A percentile compares a stretch with the other conserved stretches of the same genome.
Conservation (phyloP, 305 asterid genomes). For the Plantago coronopus region DNA sequence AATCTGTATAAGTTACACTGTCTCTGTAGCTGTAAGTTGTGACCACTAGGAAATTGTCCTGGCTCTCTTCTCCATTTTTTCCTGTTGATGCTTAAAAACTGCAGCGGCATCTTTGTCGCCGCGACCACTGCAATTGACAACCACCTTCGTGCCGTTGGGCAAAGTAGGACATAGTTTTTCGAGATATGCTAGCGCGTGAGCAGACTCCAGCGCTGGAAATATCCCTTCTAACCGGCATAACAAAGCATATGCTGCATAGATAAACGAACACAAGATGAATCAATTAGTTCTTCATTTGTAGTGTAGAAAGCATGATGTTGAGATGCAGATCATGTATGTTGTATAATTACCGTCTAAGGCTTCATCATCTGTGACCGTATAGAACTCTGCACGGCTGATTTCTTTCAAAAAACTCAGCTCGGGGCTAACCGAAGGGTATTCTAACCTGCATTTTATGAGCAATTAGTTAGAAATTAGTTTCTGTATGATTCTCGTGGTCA, state of each 20-base stretch:
- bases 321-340: not conserved
- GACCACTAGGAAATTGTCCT: no score
- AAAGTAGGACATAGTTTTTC: conserved; percentile 48
- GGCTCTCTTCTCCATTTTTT: no score
- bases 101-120: conserved; percentile 60
- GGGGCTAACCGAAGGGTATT: conserved; percentile 78
- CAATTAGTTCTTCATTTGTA: not conserved
- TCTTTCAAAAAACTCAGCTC: conserved; percentile 77
- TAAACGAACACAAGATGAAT: not conserved
- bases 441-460: conserved; percentile 39
- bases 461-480: not conserved
- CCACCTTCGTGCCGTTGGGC: conserved; percentile 48
- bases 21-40: no score
- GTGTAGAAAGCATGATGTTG: not conserved
- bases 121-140: conserved; percentile 63
- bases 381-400: conserved; percentile 57
- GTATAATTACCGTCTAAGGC: conserved; percentile 51
- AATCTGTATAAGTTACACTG: not conserved
- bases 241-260: conserved; percentile 44
- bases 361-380: conserved; percentile 53
- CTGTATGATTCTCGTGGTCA: no score
- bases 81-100: conserved; percentile 29
- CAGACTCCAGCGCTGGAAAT: conserved; percentile 62
- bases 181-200: conserved; percentile 65
- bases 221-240: conserved; percentile 65